A percentile compares a stretch with the other conserved stretches of the same genome.
Evolutionary conservation across 78 protist species (phyloP).

Genomic region (Dictyostelium capitatum): DNA sequence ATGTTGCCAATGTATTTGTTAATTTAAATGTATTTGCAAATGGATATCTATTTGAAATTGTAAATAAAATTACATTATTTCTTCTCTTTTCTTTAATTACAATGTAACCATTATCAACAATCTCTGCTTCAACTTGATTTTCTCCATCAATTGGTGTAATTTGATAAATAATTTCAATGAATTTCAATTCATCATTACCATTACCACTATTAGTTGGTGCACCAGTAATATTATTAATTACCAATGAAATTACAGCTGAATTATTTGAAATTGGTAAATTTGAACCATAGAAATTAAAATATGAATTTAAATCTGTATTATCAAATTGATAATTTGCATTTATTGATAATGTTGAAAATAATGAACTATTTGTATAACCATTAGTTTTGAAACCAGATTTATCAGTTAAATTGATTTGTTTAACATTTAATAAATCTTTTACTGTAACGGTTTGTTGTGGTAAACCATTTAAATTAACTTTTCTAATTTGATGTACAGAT

Average conservation of each 20-base stretch:
- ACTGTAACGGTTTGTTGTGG: neutral
- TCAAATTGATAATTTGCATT: neutral
- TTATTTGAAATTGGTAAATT: constrained; percentile 16
- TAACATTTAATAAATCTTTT: neutral
- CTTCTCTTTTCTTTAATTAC: neutral
- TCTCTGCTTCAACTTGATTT: neutral
- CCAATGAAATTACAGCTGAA: neutral
- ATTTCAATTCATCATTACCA: neutral
- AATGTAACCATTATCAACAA: constrained; percentile 6
- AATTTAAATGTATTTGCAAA: neutral
- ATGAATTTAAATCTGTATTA: neutral
- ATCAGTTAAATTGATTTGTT: neutral
- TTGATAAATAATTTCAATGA: neutral
- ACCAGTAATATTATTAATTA: neutral
- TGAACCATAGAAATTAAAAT: neutral
- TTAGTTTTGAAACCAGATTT: neutral
- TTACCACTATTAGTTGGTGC: neutral
- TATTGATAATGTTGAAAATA: neutral
- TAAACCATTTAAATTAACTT: neutral
- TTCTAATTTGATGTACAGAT: neutral
- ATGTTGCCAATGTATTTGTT: neutral
- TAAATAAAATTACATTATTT: neutral
- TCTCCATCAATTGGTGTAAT: neutral
- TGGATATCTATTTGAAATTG: neutral
- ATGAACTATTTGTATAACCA: neutral